Conservation (phyloP, 2,329 filamentous ascomycete species). For the Fusarium virguliforme region DNA sequence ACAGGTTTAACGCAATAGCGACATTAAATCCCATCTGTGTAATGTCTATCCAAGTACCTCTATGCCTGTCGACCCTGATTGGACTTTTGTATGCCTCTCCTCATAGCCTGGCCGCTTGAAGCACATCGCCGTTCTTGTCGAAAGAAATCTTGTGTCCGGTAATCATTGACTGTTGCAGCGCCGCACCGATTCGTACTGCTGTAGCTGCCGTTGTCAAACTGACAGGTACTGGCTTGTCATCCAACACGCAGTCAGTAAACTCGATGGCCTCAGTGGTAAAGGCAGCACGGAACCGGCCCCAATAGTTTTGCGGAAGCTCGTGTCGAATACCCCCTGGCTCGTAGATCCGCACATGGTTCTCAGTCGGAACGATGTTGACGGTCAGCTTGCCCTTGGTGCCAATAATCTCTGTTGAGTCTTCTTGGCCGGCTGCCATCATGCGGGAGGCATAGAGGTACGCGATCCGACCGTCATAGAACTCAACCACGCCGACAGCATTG, state of each 20-base stretch:
- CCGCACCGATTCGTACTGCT: slow-evolving; percentile 73
- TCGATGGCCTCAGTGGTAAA: slow-evolving; percentile 76
- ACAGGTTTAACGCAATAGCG: too few relatives aligned
- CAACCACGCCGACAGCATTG: slow-evolving; percentile 68
- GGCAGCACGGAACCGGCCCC: slow-evolving; percentile 74
- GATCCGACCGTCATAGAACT: slow-evolving; percentile 76
- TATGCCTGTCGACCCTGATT: background rate
- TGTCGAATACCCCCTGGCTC: slow-evolving; percentile 65
- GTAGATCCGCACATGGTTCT: slow-evolving; percentile 70
- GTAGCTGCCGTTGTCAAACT: slow-evolving; percentile 71
- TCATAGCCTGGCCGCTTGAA: slow-evolving; percentile 18
- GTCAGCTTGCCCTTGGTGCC: slow-evolving; percentile 76
- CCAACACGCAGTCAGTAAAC: slow-evolving; percentile 73
- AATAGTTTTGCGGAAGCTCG: slow-evolving; percentile 75
- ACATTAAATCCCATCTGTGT: background rate
- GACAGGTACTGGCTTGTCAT: slow-evolving; percentile 70
- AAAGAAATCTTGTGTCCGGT: slow-evolving; percentile 72
- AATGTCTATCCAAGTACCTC: background rate
- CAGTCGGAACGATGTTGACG: slow-evolving; percentile 70
- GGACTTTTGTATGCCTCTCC: background rate
- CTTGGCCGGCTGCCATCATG: slow-evolving; percentile 79
- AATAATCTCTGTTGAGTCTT: slow-evolving; percentile 78
- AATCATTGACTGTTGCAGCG: slow-evolving; percentile 72
- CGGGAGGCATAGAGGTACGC: slow-evolving; percentile 75
- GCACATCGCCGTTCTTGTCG: slow-evolving; percentile 57